Base-by-base conservation (phyloP, 1,284 basidiomycete genomes). In the Termitomyces sp. region DNA sequence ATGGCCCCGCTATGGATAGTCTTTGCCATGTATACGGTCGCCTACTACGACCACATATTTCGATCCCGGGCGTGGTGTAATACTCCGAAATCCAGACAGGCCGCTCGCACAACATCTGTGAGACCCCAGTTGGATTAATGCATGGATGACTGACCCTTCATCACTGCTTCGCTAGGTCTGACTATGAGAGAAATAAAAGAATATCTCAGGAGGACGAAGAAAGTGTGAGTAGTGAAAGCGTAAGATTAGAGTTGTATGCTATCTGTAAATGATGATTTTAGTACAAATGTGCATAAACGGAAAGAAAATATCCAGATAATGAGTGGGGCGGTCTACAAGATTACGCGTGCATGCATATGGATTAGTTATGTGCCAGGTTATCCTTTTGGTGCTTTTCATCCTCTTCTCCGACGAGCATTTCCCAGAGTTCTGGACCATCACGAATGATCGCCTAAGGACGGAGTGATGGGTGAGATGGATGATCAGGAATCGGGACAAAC, bases 401-500 rank as follows among this genome's bases (percentile, higher is more conserved):
- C 15, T 56, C 50, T 4, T 58, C 45, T 24, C 61, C 61, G 5
- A 58, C 47, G 30, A 62, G 30, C 59, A 61, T 62, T 30, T 52
- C 57, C 61, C 61, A 62, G 10, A 62, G 57, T 42, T 62, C 61
- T 12, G 61, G 61, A 34, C 61, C 61, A 30, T 62, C 59, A 5
- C 59, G 56, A 40, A 61, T 62, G 12, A 62, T 56, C 9, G 61
- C 60, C 61, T 62, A 31, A 49, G 24, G 17, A 33, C 13, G 24
- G 1, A 31, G 7, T 21, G 51, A 31, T 38, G 43, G 26, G 15
- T 10, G 6, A 17, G 28, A 42, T 30, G 10, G 4, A 47, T 30
- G 15, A 15, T 15, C 30, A 36, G 19, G 38, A 13, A 13, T 5
- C 19, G 28, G 8, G 1, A 40, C 47, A 56, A 5, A 78, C 88